Conservation (phyloP, 352 stramenopile genomes). For the Globisporangium middletonii region DNA sequence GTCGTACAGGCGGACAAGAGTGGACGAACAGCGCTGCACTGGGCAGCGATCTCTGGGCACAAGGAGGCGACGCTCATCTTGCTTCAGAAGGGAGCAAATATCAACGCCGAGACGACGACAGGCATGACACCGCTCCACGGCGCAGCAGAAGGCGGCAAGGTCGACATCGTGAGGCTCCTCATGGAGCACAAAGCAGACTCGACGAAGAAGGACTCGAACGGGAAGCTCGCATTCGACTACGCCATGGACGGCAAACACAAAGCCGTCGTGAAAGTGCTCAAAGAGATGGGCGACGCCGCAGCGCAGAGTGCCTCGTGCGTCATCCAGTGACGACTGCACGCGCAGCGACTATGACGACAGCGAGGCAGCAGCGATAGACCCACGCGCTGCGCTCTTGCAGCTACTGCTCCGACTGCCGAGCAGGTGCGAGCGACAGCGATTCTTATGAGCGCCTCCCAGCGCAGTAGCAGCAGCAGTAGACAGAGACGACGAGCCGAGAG, state of each 20-base stretch:
- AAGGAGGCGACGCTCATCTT: conserved; percentile 86
- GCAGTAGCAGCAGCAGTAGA: not conserved
- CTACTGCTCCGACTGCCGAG: too few species aligned
- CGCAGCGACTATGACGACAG: not conserved
- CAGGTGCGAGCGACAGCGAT: too few species aligned
- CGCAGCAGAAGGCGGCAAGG: conserved; percentile 86
- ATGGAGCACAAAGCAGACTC: conserved; percentile 90
- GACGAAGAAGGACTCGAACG: conserved; percentile 84
- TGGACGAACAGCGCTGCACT: conserved; percentile 89
- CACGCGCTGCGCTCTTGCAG: conserved; percentile 2
- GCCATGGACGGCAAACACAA: conserved; percentile 92
- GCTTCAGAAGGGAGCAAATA: conserved; percentile 79
- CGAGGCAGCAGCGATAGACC: too few species aligned
- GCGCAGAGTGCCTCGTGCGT: conserved; percentile 80
- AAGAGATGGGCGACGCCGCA: conserved; percentile 89
- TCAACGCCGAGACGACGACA: conserved; percentile 88
- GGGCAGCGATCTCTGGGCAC: conserved; percentile 90
- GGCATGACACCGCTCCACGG: conserved; percentile 88
- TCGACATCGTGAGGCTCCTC: conserved; percentile 89
- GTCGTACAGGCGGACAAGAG: conserved; percentile 86
- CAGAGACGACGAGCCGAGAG: not conserved
- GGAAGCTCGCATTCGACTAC: conserved; percentile 90
- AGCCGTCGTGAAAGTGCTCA: conserved; percentile 87
- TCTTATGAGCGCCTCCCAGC: too few species aligned
- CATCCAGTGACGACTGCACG: conserved; percentile 51